Evolutionary conservation across 805 yeast genomes (phyloP), one percentile per base, ranked within the genome.

Genomic region (Lipomyces kockii): DNA sequence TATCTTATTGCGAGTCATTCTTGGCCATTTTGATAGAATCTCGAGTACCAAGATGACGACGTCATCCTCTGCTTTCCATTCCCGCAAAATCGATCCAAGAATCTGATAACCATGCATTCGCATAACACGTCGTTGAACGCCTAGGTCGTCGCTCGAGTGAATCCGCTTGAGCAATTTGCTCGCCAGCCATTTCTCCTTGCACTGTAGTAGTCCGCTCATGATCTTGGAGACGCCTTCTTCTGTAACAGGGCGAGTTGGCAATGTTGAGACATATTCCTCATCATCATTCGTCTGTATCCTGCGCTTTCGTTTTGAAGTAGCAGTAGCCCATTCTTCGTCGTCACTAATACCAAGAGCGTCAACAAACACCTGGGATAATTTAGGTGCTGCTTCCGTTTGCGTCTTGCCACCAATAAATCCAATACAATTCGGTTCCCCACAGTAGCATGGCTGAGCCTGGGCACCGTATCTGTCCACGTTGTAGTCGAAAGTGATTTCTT

Each of bases 381-480:
- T 80, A 52, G 91, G 83, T 0, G 94, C 94, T 39, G 94, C 90
- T 73, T 92, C 97, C 1, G 98, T 92, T 80, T 95, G 99, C 2
- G 97, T 94, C 78, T 92, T 93, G 60, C 99, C 99, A 71, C 98
- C 99, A 82, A 94, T 86, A 72, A 89, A 89, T 43, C 98, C 97
- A 55, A 92, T 84, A 83, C 99, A 94, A 78, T 92, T 93, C 35
- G 89, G 83, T 71, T 92, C 96, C 2, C 97, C 97, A 80, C 99
- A 94, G 78, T 90, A 90, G 79, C 99, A 94, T 39, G 90, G 89
- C 80, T 95, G 98, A 14, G 96, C 92, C 66, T 88, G 89, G 1
- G 98, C 97, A 37, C 99, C 99, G 77, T 93, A 94, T 70, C 98
- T 83, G 78, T 94, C 99, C 43, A 95, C 98, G 75, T 94, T 94